Conservation (phyloP, 2,329 filamentous ascomycete species). For the Colletotrichum spinosum region DNA sequence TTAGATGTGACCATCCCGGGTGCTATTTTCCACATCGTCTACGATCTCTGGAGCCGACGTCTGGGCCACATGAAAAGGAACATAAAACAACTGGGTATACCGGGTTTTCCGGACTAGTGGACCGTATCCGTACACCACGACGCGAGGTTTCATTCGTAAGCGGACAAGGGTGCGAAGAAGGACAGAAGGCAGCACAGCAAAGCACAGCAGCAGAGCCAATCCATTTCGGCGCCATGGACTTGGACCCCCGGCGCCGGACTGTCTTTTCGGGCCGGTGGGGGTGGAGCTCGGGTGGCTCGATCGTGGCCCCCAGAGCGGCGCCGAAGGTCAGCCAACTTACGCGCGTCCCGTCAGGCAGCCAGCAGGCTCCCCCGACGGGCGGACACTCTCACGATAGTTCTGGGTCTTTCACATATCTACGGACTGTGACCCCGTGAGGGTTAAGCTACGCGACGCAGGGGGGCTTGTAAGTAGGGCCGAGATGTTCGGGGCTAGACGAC, state of each 20-base stretch:
- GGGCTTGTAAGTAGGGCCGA: constrained; percentile 10
- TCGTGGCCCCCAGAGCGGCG: constrained; percentile 28
- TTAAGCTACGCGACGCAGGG: constrained; percentile 4
- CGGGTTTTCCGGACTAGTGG: constrained; percentile 13
- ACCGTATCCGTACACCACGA: no score
- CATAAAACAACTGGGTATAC: not conserved
- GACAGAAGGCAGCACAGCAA: no score
- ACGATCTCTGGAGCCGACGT: not conserved
- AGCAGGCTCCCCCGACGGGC: not conserved
- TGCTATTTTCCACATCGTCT: not conserved
- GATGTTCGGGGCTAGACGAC: constrained; percentile 22
- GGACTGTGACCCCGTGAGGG: no score
- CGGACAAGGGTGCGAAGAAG: not conserved
- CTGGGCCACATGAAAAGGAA: not conserved
- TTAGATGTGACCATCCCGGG: no score
- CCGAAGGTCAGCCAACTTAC: constrained; percentile 25
- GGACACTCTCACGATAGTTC: not conserved
- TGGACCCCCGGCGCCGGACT: constrained; percentile 10
- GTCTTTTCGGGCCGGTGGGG: constrained; percentile 26
- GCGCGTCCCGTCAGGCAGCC: constrained; percentile 15
- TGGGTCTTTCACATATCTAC: no score
- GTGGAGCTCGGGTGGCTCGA: constrained; percentile 25
- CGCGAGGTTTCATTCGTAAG: constrained; percentile 5
- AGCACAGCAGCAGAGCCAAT: no score
- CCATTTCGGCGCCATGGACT: constrained; percentile 11